Percentiles rank a stretch among this genome's conserved stretches.
phyloP scores from a whole-genome alignment of 1,284 basidiomycete genomes.

The Cutaneotrichosporon arboriforme region DNA sequence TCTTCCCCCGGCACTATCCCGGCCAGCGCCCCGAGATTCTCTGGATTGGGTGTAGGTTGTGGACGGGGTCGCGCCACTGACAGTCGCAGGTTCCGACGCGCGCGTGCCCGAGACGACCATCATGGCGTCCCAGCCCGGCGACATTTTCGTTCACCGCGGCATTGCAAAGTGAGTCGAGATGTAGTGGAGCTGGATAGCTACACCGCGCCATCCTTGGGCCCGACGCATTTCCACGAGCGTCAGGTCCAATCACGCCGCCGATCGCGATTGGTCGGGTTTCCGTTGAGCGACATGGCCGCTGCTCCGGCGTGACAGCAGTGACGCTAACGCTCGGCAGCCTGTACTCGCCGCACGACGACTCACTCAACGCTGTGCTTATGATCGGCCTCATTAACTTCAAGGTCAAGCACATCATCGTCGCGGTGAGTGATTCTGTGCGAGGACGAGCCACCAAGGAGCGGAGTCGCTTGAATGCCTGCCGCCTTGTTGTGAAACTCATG shows the following conservation, averaged over 20 bases:
- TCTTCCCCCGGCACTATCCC: conserved; percentile 40
- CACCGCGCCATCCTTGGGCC: neutral
- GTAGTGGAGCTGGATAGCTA: no score
- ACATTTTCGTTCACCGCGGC: conserved; percentile 45
- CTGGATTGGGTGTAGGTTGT: conserved; percentile 46
- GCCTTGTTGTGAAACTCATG: no score
- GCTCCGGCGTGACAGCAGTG: no score
- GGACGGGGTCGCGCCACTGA: neutral
- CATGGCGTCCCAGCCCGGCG: conserved; percentile 42
- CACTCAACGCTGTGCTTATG: conserved; percentile 41
- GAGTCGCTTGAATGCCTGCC: no score
- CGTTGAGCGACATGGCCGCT: no score
- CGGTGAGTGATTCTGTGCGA: no score
- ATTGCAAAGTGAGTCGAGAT: conserved; percentile 43
- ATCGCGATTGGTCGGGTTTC: neutral
- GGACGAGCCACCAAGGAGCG: no score
- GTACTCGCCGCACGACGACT: conserved; percentile 42
- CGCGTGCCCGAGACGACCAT: conserved; percentile 45
- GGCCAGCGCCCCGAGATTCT: conserved; percentile 46
- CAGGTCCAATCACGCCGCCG: no score
- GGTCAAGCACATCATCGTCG: conserved; percentile 45
- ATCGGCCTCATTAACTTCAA: conserved; percentile 46
- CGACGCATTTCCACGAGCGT: neutral
- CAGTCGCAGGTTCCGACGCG: conserved; percentile 39
- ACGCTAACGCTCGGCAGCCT: conserved; percentile 21